A percentile compares a stretch with the other conserved stretches of the same genome.
Evolutionary conservation across 257 asterid species (phyloP).

Genomic region (Lycium barbarum): DNA sequence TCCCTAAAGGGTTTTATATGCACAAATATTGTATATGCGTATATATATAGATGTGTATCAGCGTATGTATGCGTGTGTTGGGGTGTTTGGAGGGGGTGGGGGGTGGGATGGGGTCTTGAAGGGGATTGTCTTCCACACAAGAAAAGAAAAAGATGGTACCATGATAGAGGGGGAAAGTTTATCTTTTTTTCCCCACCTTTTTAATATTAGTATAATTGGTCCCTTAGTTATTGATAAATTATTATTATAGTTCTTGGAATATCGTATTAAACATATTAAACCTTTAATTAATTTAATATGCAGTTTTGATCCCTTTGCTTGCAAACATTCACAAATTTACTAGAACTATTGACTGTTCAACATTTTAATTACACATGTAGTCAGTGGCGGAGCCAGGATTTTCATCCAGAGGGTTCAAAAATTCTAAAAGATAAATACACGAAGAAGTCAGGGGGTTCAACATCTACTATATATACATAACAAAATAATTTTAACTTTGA

Average conservation of each 20-base stretch:
- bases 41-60: neutral
- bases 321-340: neutral
- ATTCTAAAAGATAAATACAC: no score
- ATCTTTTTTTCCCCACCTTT: neutral
- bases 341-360: neutral
- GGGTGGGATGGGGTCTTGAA: neutral
- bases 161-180: neutral
- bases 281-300: neutral
- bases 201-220: neutral
- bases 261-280: neutral
- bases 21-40: neutral
- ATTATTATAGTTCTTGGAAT: neutral
- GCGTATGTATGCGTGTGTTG: neutral
- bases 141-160: conserved; percentile 6
- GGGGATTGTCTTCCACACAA: conserved; percentile 40
- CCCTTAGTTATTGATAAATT: neutral
- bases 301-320: neutral
- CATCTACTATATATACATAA: no score
- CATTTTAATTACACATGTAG: neutral
- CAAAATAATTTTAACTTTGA: no score
- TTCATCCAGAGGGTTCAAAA: no score
- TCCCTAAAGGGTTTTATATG: neutral
- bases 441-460: no score
- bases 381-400: no score
- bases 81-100: neutral